Evolutionary conservation across 2,329 filamentous ascomycete genomes (phyloP).

Genomic region (Zasmidium cellare): DNA sequence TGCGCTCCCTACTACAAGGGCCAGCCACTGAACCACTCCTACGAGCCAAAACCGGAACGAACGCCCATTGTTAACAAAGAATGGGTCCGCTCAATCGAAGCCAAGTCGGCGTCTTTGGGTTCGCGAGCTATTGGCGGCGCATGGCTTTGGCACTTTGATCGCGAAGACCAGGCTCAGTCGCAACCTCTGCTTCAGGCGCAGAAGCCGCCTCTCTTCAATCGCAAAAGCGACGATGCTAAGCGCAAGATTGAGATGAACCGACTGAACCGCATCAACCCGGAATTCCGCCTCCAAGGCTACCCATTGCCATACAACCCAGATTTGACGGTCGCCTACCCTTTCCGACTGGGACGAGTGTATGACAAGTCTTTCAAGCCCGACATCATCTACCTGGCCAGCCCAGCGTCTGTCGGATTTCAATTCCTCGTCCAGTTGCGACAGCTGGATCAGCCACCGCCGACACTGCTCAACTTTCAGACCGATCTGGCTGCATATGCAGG

Average conservation of each 20-base stretch:
- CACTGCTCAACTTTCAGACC: slow-evolving; percentile 71
- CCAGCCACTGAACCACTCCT: slow-evolving; percentile 45
- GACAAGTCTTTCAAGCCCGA: slow-evolving; percentile 64
- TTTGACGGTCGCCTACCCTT: slow-evolving; percentile 68
- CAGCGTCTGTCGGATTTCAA: slow-evolving; percentile 69
- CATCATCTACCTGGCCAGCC: slow-evolving; percentile 68
- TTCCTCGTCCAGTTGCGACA: slow-evolving; percentile 69
- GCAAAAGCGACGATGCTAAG: slow-evolving; percentile 27
- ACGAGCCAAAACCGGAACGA: slow-evolving; percentile 26
- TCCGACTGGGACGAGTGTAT: slow-evolving; percentile 63
- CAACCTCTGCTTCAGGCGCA: slow-evolving; percentile 17
- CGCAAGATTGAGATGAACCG: slow-evolving; percentile 31
- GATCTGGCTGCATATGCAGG: slow-evolving; percentile 69
- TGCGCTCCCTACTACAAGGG: slow-evolving; percentile 62
- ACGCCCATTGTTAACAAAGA: slow-evolving; percentile 35
- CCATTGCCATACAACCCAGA: slow-evolving; percentile 71
- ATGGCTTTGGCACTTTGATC: slow-evolving; percentile 34
- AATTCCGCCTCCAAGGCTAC: slow-evolving; percentile 64
- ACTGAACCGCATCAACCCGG: slow-evolving; percentile 41
- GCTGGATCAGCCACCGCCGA: slow-evolving; percentile 55
- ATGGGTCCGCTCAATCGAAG: slow-evolving; percentile 34
- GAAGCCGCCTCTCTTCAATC: slow-evolving; percentile 29
- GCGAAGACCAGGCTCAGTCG: slow-evolving; percentile 20
- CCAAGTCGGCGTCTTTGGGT: slow-evolving; percentile 32
- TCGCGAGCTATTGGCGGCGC: slow-evolving; percentile 36